Evolutionary conservation across 1,284 basidiomycete genomes (phyloP).

Genomic region (Ganoderma resinaceum): DNA sequence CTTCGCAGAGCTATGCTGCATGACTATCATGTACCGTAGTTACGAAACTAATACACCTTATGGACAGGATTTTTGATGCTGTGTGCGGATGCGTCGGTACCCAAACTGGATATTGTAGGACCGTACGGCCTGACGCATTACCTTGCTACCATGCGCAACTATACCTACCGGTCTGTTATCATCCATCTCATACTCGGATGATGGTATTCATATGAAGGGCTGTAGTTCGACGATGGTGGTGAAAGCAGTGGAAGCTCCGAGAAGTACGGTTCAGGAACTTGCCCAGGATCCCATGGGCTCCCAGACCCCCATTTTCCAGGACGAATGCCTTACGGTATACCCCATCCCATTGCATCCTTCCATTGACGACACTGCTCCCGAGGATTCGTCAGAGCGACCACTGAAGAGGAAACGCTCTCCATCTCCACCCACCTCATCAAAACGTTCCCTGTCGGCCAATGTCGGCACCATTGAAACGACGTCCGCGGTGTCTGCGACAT

Average conservation of each 20-base stretch:
- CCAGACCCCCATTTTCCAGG: constrained; percentile 56
- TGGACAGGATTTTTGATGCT: constrained; percentile 84
- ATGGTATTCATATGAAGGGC: neutral
- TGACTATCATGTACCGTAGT: constrained; percentile 7
- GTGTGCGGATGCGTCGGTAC: constrained; percentile 74
- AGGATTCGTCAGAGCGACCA: constrained; percentile 5
- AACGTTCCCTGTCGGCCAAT: constrained; percentile 42
- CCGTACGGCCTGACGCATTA: constrained; percentile 76
- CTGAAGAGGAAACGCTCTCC: constrained; percentile 39
- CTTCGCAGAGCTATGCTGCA: neutral
- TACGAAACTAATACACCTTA: constrained; percentile 4
- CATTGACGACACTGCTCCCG: neutral
- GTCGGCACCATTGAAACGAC: constrained; percentile 22
- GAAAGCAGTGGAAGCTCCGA: constrained; percentile 54
- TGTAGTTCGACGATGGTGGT: constrained; percentile 59
- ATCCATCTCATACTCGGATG: neutral
- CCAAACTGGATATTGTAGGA: constrained; percentile 69
- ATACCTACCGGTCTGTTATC: constrained; percentile 63
- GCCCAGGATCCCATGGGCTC: constrained; percentile 18
- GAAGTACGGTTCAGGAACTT: constrained; percentile 28
- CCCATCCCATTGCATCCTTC: constrained; percentile 58
- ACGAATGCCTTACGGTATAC: constrained; percentile 71
- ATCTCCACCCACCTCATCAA: constrained; percentile 41
- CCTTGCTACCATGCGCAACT: constrained; percentile 74
- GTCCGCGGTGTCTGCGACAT: neutral